These are phyloP conservation scores for Aspergillus heteromorphus DNA, from an alignment of 495 filamentous ascomycete genomes.

Conservation along the genomic window DNA sequence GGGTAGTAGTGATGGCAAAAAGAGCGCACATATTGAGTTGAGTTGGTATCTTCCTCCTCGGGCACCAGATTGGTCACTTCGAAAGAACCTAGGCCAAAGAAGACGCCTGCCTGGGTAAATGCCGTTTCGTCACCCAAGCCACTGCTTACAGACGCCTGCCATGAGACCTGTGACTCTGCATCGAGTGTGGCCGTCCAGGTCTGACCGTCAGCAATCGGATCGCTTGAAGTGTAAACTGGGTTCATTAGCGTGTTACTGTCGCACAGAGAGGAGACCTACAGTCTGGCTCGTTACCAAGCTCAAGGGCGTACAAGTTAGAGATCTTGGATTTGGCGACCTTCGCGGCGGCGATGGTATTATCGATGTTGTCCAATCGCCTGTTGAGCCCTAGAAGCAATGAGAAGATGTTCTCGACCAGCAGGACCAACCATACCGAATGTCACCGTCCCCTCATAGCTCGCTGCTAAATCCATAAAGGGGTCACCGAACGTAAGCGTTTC, in stretches of 20 bases:
- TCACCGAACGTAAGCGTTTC: conserved; percentile 51
- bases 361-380: conserved; percentile 49
- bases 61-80: conserved; percentile 46
- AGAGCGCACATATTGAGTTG: conserved; percentile 38
- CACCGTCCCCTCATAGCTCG: conserved; percentile 46
- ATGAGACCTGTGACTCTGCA: conserved; percentile 48
- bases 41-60: conserved; percentile 41
- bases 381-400: conserved; percentile 44
- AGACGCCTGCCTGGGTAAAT: conserved; percentile 56
- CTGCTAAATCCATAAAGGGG: conserved; percentile 49
- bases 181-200: conserved; percentile 51
- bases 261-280: conserved; percentile 31
- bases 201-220: conserved; percentile 47
- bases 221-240: conserved; percentile 13
- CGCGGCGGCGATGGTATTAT: conserved; percentile 53
- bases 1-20: conserved; percentile 60
- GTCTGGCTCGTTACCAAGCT: conserved; percentile 58
- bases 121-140: conserved; percentile 35
- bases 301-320: conserved; percentile 50
- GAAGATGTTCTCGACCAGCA: too few species aligned
- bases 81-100: conserved; percentile 46
- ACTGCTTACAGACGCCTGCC: conserved; percentile 45
- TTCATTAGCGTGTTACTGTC: background rate
- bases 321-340: conserved; percentile 40
- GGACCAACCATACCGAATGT: conserved; percentile 17